A percentile compares a stretch with the other conserved stretches of the same genome.
These are phyloP conservation scores for Salmacisia buchloeana DNA, from an alignment of 1,284 basidiomycete genomes.

Conservation along the genomic window DNA sequence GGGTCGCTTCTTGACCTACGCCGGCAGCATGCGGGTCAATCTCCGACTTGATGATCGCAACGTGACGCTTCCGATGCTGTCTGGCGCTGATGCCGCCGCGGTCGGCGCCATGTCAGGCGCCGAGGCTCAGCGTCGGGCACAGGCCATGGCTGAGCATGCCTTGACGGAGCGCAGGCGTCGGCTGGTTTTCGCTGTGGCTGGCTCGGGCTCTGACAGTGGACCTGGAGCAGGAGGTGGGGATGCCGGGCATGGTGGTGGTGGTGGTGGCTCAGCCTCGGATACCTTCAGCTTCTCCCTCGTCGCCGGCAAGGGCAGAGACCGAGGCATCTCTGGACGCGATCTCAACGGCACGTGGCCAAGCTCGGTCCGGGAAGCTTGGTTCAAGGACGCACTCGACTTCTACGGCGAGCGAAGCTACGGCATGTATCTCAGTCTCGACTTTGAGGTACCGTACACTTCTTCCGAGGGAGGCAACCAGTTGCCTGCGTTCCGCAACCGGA, in stretches of 20 bases:
- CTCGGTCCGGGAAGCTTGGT: too few relatives aligned
- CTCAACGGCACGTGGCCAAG: too few relatives aligned
- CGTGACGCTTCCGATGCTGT: slow-evolving; percentile 7
- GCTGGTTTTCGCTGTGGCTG: slow-evolving; percentile 31
- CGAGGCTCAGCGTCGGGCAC: not conserved
- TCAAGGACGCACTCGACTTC: not conserved
- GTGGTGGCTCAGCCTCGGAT: too few relatives aligned
- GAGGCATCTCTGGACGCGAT: too few relatives aligned
- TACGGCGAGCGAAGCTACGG: not conserved
- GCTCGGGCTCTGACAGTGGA: slow-evolving; percentile 55
- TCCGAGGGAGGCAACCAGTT: not conserved
- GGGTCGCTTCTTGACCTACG: slow-evolving; percentile 39
- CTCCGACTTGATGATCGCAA: slow-evolving; percentile 32
- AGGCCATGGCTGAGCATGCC: not conserved
- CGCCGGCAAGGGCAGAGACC: not conserved
- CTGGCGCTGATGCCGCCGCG: too few relatives aligned
- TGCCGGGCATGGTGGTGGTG: slow-evolving; percentile 51
- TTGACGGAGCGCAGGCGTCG: slow-evolving; percentile 25
- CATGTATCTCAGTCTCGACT: not conserved
- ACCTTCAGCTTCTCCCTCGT: too few relatives aligned
- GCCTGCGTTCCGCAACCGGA: not conserved
- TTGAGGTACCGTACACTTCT: not conserved
- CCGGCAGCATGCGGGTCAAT: slow-evolving; percentile 34
- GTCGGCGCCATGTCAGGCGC: too few relatives aligned
- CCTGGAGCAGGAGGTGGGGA: slow-evolving; percentile 75